Conservation (phyloP, 225 moss, liverwort and hornwort genomes). For the Anthoceros angustus region DNA sequence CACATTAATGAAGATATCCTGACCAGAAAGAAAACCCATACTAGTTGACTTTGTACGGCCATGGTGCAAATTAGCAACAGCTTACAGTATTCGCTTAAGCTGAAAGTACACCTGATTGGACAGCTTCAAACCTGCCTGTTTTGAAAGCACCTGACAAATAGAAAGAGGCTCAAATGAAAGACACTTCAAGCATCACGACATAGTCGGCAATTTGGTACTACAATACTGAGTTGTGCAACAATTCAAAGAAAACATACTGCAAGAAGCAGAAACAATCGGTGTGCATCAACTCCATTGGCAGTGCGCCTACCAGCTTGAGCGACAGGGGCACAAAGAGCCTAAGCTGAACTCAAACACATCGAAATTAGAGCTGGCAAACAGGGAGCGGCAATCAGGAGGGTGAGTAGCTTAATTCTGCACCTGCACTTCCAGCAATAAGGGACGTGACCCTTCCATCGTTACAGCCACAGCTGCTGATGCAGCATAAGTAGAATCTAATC, state of each 20-base stretch:
- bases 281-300: constrained; percentile 82
- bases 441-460: constrained; percentile 97
- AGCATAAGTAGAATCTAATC: constrained; percentile 44
- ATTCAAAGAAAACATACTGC: constrained; percentile 34
- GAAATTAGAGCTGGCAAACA: background rate
- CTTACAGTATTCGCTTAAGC: background rate
- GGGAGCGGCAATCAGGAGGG: background rate
- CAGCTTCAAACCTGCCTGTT: constrained; percentile 90
- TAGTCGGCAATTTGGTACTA: background rate
- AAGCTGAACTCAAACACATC: background rate
- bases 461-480: constrained; percentile 91
- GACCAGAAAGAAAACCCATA: background rate
- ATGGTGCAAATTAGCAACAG: too few relatives aligned
- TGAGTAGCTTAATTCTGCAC: constrained; percentile 16
- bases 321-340: constrained; percentile 72
- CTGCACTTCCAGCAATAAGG: constrained; percentile 94
- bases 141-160: constrained; percentile 56
- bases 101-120: constrained; percentile 63
- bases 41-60: background rate
- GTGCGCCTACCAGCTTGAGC: constrained; percentile 76
- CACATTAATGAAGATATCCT: constrained; percentile 96
- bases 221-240: background rate
- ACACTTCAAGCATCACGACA: background rate
- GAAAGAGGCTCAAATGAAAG: background rate
- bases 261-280: constrained; percentile 80